phyloP scores from a whole-genome alignment of 129 eudicot genomes.

The Sambucus nigra region DNA sequence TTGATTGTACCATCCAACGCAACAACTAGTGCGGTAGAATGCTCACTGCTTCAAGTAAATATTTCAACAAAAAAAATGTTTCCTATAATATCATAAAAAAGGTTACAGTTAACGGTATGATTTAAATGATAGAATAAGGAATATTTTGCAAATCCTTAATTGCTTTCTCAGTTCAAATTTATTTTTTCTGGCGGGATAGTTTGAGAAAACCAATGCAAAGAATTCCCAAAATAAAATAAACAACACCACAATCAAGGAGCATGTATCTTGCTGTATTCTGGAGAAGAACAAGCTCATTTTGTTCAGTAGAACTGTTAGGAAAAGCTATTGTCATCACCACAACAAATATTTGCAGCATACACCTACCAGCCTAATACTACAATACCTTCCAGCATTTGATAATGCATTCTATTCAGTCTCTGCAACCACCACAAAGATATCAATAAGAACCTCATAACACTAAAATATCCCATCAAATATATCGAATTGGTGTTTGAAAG shows the following conservation, averaged over 20 bases:
- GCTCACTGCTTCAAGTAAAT: constrained; percentile 34
- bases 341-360: constrained; percentile 99
- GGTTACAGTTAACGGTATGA: no score
- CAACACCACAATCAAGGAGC: constrained; percentile 80
- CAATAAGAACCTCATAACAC: constrained; percentile 74
- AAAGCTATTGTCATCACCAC: constrained; percentile 98
- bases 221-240: constrained; percentile 76
- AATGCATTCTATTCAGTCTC: constrained; percentile 88
- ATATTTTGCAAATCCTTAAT: constrained; percentile 73
- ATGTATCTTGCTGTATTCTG: constrained; percentile 70
- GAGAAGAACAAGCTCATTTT: constrained; percentile 56
- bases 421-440: constrained; percentile 56
- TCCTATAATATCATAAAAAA: not conserved
- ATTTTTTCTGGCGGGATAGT: constrained; percentile 71
- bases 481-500: constrained; percentile 63
- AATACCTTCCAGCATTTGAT: constrained; percentile 77
- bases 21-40: constrained; percentile 59
- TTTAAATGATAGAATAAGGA: no score
- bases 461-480: constrained; percentile 86
- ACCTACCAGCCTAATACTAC: constrained; percentile 93
- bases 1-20: constrained; percentile 67
- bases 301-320: constrained; percentile 37
- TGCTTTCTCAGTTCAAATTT: constrained; percentile 65
- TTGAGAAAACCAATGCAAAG: constrained; percentile 77
- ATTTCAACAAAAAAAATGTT: constrained; percentile 6